A percentile compares a stretch with the other conserved stretches of the same genome.
These are phyloP conservation scores for Agaricus sinodeliciosus DNA, from an alignment of 768 basidiomycete species.

Conservation along the genomic window DNA sequence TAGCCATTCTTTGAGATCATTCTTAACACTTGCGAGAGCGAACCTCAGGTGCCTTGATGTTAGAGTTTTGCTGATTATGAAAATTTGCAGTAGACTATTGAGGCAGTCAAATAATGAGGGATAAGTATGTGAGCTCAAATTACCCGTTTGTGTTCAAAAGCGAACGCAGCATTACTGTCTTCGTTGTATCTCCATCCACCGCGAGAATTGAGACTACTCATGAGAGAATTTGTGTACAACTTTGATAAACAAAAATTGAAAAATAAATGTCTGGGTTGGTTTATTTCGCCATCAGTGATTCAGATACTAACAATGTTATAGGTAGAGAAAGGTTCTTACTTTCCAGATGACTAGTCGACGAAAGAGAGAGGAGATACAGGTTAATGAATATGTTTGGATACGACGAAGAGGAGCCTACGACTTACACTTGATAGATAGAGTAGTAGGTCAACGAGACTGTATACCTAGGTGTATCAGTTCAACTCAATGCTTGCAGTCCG, in stretches of 20 bases:
- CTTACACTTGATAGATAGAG: conserved; percentile 18
- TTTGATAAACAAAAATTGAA: conserved; percentile 34
- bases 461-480: neutral
- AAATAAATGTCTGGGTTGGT: conserved; percentile 25
- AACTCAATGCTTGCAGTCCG: neutral
- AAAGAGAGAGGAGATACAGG: neutral
- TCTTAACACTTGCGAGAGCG: neutral
- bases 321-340: conserved; percentile 2
- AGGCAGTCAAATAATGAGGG: neutral
- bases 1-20: neutral
- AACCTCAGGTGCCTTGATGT: conserved; percentile 4
- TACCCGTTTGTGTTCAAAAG: conserved; percentile 2
- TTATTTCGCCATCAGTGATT: neutral
- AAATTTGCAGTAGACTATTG: conserved; percentile 2
- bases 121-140: neutral
- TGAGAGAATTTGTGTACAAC: conserved; percentile 34
- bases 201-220: conserved; percentile 32
- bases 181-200: conserved; percentile 22
- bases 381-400: neutral
- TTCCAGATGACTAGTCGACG: conserved; percentile 10
- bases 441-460: conserved; percentile 14
- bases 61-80: neutral
- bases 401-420: neutral
- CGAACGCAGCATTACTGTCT: neutral
- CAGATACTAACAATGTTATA: too few species aligned